Conservation (phyloP, 192 early-diverging fungal genomes). For the Podila clonocystis region DNA sequence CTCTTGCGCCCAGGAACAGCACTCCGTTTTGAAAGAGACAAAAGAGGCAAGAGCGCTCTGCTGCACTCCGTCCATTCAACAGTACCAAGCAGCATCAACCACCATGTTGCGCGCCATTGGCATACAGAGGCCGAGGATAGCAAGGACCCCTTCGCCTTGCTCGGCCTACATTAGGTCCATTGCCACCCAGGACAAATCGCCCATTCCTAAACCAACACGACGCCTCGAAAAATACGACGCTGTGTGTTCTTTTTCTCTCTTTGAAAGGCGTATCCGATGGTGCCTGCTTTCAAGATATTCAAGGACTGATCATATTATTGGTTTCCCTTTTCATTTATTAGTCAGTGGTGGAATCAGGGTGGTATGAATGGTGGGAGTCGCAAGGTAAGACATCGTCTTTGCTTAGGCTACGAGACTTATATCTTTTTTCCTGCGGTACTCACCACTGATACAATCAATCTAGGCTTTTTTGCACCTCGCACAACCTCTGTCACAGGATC, state of each 20-base stretch:
- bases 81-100: neutral
- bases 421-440: neutral
- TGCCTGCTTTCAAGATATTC: neutral
- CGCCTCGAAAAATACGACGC: slow-evolving; percentile 43
- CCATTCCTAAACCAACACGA: slow-evolving; percentile 26
- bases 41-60: neutral
- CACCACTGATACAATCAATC: neutral
- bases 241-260: slow-evolving; percentile 1
- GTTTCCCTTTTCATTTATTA: neutral
- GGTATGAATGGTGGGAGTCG: slow-evolving; percentile 98
- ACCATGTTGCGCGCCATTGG: slow-evolving; percentile 47
- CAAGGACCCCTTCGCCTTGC: neutral
- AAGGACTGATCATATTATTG: neutral
- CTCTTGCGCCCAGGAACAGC: neutral
- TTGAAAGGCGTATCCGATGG: neutral
- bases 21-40: too few species aligned
- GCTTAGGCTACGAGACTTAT: too few species aligned
- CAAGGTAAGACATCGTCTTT: slow-evolving; percentile 57
- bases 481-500: slow-evolving; percentile 22
- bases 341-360: slow-evolving; percentile 82
- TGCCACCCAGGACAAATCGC: neutral
- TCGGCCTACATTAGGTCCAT: slow-evolving; percentile 3
- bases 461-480: slow-evolving; percentile 42
- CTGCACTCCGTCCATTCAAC: neutral
- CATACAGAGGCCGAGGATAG: slow-evolving; percentile 4